Percentiles rank a stretch among this genome's conserved stretches.
These are phyloP conservation scores for Hypoxylon perforatum DNA, from an alignment of 495 filamentous ascomycete genomes.

Conservation along the genomic window DNA sequence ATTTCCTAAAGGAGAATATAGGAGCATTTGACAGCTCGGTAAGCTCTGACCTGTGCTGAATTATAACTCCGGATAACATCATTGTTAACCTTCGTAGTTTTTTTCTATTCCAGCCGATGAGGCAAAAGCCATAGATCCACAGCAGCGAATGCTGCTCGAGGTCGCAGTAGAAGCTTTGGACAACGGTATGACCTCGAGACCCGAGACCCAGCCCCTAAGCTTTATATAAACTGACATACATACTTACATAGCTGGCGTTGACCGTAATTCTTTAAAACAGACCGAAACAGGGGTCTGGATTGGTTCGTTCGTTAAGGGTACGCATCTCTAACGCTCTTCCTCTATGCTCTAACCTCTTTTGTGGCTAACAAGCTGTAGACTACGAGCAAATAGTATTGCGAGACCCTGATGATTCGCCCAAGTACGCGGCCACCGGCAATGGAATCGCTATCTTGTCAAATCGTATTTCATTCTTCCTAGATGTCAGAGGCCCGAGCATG, in stretches of 20 bases:
- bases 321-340: not conserved
- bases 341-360: not conserved
- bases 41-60: not conserved
- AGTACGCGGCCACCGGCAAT: conserved; percentile 46
- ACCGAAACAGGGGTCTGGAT: conserved; percentile 49
- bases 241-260: conserved; percentile 39
- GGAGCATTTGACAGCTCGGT: conserved; percentile 53
- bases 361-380: conserved; percentile 36
- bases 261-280: conserved; percentile 41
- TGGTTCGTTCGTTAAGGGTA: conserved; percentile 53
- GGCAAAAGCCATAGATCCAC: conserved; percentile 48
- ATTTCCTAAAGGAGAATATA: conserved; percentile 70
- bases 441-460: conserved; percentile 59
- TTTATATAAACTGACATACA: conserved; percentile 25
- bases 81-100: conserved; percentile 19
- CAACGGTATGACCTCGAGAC: conserved; percentile 41
- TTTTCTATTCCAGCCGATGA: conserved; percentile 44
- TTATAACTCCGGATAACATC: not conserved
- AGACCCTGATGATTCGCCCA: conserved; percentile 37
- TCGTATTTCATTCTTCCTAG: conserved; percentile 62
- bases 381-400: conserved; percentile 49
- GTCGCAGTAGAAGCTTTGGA: conserved; percentile 58
- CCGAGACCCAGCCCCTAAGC: not conserved
- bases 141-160: conserved; percentile 57
- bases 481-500: conserved; percentile 63